These are phyloP conservation scores for Glebionis coronaria DNA, from an alignment of 129 eudicot species.

Conservation along the genomic window DNA sequence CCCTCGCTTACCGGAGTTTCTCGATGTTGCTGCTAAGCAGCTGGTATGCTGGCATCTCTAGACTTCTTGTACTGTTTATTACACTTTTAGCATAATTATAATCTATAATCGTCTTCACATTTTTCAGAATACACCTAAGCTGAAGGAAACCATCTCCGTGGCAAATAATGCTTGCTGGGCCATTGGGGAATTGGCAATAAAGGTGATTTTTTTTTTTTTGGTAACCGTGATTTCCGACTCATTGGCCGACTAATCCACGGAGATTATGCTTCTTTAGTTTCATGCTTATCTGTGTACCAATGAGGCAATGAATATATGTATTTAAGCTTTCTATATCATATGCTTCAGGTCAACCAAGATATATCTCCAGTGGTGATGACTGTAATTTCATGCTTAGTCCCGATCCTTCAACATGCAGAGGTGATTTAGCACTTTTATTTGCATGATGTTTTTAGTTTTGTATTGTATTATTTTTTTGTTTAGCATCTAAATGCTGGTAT, in stretches of 20 bases:
- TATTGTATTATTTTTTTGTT: not conserved
- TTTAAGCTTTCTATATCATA: not conserved
- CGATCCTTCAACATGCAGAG: constrained; percentile 89
- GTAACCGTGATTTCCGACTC: too few species aligned
- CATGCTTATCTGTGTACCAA: not conserved
- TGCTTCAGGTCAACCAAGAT: constrained; percentile 46
- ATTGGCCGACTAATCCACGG: too few species aligned
- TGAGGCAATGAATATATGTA: not conserved
- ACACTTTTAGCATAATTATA: not conserved
- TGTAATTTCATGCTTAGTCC: constrained; percentile 78
- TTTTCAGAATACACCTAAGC: constrained; percentile 69
- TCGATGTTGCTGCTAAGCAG: constrained; percentile 79
- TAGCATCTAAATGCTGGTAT: not conserved
- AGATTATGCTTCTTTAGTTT: not conserved
- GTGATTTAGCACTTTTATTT: constrained; percentile 32
- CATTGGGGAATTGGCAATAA: constrained; percentile 93
- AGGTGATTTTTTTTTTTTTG: constrained; percentile 62
- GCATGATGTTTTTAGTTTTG: not conserved
- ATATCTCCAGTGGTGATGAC: constrained; percentile 79
- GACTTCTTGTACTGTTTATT: not conserved
- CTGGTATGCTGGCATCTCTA: constrained; percentile 46
- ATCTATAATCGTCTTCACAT: not conserved
- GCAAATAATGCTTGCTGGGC: constrained; percentile 99
- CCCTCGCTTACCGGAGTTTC: constrained; percentile 76
- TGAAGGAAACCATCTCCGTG: constrained; percentile 81